Evolutionary conservation across 345 rosid genomes (phyloP), one percentile per base, ranked within the genome.

Genomic region (Gynandropsis gynandra): DNA sequence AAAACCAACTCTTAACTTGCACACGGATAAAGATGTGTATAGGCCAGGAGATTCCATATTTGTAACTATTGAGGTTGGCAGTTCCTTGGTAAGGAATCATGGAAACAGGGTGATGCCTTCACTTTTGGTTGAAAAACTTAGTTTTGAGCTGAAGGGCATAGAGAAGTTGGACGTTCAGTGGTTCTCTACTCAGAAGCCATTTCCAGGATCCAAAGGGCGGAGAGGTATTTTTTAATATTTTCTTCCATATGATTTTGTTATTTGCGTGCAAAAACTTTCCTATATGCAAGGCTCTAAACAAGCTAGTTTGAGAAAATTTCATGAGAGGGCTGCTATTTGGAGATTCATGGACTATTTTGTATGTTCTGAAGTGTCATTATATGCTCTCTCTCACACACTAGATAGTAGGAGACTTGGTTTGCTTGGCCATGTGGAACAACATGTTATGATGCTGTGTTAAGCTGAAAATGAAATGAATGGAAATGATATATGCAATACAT

Each of bases 91-190:
- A 10, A 55, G 61, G 45, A 69, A 52, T 46, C 45, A 42, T 36
- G 62, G 20, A 41, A 70, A 55, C 17, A 65, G 34, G 17, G 32
- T 8, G 48, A 45, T 33, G 21, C 66, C 71, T 47, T 78, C 85
- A 0, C 48, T 90, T 18, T 66, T 87, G 60, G 62, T 92, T 42
- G 90, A 81, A 58, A 80, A 70, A 63, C 93, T 92, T 69, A 73
- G 93, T 33, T 82, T 92, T 62, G 95, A 87, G 56, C 65, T 87
- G 7, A 84, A 72, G 75, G 98, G 96, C 41, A 69, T 92, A 4
- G 80, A 87, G 74, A 87, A 82, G 67, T 70, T 87, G 76, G 96
- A 92, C 35, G 14, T 63, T 56, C 89, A 82, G 41, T 92, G 87
- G 93, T 92, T 79, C 59, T 73, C 84, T 24, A 79, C 89, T 35